Conservation (phyloP, 371 early-diverging fungal genomes). For the Funneliformis caledonium region DNA sequence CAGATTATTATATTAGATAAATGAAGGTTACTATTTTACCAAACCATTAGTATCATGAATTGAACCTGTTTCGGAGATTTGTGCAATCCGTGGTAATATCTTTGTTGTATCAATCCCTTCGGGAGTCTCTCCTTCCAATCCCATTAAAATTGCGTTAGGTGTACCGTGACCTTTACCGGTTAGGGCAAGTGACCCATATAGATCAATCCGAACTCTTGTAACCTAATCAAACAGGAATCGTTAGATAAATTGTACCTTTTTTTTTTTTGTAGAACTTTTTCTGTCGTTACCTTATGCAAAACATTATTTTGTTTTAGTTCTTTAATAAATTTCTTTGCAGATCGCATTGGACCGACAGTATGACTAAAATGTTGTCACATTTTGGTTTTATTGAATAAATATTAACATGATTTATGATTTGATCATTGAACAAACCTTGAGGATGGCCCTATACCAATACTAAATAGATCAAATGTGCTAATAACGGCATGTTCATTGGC, state of each 20-base stretch:
- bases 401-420: neutral
- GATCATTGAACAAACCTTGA: constrained; percentile 58
- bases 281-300: constrained; percentile 60
- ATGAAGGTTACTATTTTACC: neutral
- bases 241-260: neutral
- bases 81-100: constrained; percentile 74
- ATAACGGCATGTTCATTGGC: constrained; percentile 74
- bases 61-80: constrained; percentile 57
- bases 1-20: neutral
- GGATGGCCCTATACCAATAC: constrained; percentile 94
- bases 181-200: constrained; percentile 93
- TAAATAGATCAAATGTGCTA: constrained; percentile 93
- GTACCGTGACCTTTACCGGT: constrained; percentile 97
- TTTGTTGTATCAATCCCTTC: constrained; percentile 86
- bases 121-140: constrained; percentile 92
- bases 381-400: neutral
- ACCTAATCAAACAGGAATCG: neutral
- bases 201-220: constrained; percentile 76
- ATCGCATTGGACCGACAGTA: constrained; percentile 96
- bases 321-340: constrained; percentile 90
- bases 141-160: constrained; percentile 88
- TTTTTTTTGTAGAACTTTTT: neutral
- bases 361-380: constrained; percentile 56
- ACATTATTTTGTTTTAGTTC: constrained; percentile 77
- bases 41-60: neutral